Base-by-base conservation (phyloP, 768 basidiomycete genomes). In the Amyloporia xantha region DNA sequence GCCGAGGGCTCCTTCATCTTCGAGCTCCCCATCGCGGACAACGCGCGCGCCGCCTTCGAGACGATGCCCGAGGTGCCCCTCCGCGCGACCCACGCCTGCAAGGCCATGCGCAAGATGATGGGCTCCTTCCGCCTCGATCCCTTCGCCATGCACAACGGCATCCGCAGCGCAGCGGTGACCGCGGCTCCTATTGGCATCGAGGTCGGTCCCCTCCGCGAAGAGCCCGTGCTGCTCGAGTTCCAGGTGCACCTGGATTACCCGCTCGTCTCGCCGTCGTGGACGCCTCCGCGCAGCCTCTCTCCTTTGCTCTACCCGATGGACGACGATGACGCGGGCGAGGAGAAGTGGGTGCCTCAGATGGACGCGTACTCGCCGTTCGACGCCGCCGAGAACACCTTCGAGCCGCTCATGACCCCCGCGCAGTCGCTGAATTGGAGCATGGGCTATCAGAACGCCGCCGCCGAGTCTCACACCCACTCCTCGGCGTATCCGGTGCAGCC, bases 41-140 rank as follows among this genome's bases (percentile, higher is more conserved):
- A 15, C 44, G 15, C 19, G 48, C 39, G 27, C 44, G 28, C 36
- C 25, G 12, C 42, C 30, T 33, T 46, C 47, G 47, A 25, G 17
- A 25, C 48, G 15, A 54, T 57, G 51, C 51, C 57, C 41, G 58
- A 63, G 59, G 85, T 86, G 1, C 85, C 86, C 6, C 73, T 86
- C 12, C 83, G 86, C 40, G 86, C 86, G 6, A 87, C 84, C 0
- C 81, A 86, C 58, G 86, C 85, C 1, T 73, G 76, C 52, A 73
- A 76, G 40, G 73, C 76, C 38, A 87, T 87, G 86, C 77, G 81
- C 47, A 68, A 70, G 41, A 80, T 87, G 79, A 90, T 90, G 86
- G 77, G 78, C 37, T 78, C 81, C 19, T 86, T 89, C 62, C 76
- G 86, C 6, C 73, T 88, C 56, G 83, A 88, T 63, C 85, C 84